Conservation (phyloP, 164 flowering plant genomes). For the Nymphaea colorata region DNA sequence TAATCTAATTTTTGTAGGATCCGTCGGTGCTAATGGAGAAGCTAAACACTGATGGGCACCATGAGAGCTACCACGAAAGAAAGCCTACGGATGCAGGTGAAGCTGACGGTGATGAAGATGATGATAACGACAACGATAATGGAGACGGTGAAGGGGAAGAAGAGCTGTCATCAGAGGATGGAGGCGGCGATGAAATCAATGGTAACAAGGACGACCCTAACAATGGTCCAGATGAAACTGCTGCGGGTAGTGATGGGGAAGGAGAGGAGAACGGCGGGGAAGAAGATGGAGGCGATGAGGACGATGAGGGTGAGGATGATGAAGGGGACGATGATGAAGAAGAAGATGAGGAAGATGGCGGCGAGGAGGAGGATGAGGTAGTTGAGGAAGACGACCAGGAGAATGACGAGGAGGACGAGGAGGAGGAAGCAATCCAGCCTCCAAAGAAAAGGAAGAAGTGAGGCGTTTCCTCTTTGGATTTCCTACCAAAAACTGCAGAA, state of each 20-base stretch:
- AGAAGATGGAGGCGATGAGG: conserved; percentile 17
- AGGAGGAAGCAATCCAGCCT: conserved; percentile 45
- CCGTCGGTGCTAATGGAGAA: not conserved
- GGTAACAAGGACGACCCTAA: conserved; percentile 20
- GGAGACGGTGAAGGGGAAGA: conserved; percentile 31
- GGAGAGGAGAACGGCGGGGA: conserved; percentile 8
- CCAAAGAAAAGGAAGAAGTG: conserved; percentile 42
- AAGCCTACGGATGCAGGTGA: conserved; percentile 23
- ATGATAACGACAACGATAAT: conserved; percentile 18
- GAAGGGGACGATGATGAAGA: conserved; percentile 21
- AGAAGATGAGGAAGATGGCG: conserved; percentile 18
- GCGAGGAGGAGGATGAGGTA: conserved; percentile 15
- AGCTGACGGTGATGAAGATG: conserved; percentile 9
- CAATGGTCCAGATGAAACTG: conserved; percentile 14
- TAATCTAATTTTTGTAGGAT: not conserved
- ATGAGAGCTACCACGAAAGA: conserved; percentile 5
- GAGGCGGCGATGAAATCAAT: conserved; percentile 13
- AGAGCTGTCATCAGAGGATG: conserved; percentile 23
- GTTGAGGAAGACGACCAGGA: conserved; percentile 18
- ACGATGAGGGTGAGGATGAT: conserved; percentile 18
- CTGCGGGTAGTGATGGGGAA: conserved; percentile 13
- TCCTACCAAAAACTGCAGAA: not conserved
- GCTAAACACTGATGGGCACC: not conserved
- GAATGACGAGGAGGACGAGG: conserved; percentile 36
- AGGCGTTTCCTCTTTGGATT: not conserved